A percentile compares a stretch with the other conserved stretches of the same genome.
phyloP scores from a whole-genome alignment of 345 rosid species.

The Chamaenerion angustifolium region DNA sequence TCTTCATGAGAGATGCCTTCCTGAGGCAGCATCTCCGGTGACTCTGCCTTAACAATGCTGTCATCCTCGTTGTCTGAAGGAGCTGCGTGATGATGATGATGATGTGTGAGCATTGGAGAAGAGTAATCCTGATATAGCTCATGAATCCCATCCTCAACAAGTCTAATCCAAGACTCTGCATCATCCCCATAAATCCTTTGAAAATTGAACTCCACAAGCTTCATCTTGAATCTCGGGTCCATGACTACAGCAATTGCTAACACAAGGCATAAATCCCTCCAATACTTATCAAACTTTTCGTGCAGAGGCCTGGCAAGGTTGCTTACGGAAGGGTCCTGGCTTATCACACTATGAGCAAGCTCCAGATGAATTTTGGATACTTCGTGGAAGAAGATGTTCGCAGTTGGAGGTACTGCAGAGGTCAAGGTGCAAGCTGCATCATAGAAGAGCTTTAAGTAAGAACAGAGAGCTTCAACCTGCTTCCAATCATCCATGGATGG shows the following conservation, averaged over 20 bases:
- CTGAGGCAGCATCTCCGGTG: slow-evolving; percentile 11
- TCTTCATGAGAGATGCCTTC: slow-evolving; percentile 3
- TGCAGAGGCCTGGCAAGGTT: slow-evolving; percentile 43
- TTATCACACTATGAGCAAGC: slow-evolving; percentile 38
- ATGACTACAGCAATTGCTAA: slow-evolving; percentile 71
- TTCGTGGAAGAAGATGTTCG: slow-evolving; percentile 61
- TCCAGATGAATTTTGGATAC: slow-evolving; percentile 57
- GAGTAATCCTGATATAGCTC: slow-evolving; percentile 61
- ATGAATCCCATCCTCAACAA: slow-evolving; percentile 63
- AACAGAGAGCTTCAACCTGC: slow-evolving; percentile 55
- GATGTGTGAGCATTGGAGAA: slow-evolving; percentile 7
- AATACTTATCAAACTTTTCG: slow-evolving; percentile 60
- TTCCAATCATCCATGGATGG: slow-evolving; percentile 73
- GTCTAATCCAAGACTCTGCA: slow-evolving; percentile 52
- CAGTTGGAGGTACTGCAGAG: slow-evolving; percentile 34
- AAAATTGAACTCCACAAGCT: slow-evolving; percentile 75
- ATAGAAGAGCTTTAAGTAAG: slow-evolving; percentile 46
- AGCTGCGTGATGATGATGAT: slow-evolving; percentile 18
- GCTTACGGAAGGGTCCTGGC: slow-evolving; percentile 50
- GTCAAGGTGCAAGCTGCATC: slow-evolving; percentile 56
- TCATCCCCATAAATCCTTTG: slow-evolving; percentile 69
- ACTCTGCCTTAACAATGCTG: slow-evolving; percentile 22
- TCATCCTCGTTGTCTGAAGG: slow-evolving; percentile 19
- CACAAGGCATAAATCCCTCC: slow-evolving; percentile 66
- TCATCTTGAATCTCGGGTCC: slow-evolving; percentile 95